Percentiles rank a stretch among this genome's conserved stretches.
These are phyloP conservation scores for Hypoxylon sp. DNA, from an alignment of 2,329 filamentous ascomycete species.

Conservation along the genomic window DNA sequence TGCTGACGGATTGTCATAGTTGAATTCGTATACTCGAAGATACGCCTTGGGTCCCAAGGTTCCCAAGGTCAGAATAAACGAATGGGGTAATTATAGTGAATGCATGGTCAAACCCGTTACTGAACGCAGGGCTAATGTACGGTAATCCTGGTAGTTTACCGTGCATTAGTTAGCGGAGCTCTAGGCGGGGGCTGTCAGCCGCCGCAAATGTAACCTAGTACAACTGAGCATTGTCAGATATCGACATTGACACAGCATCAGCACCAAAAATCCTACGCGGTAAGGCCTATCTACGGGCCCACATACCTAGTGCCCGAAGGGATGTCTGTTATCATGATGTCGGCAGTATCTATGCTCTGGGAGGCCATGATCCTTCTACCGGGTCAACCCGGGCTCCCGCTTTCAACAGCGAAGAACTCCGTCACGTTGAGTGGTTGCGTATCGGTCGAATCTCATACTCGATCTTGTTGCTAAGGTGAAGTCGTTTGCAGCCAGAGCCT, in stretches of 20 bases:
- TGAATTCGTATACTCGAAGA: not conserved
- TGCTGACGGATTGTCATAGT: not conserved
- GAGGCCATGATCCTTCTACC: not conserved
- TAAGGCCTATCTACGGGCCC: not conserved
- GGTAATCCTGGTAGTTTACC: not conserved
- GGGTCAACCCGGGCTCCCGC: not conserved
- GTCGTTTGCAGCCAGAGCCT: not conserved
- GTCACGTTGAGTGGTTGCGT: not conserved
- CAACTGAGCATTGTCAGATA: not conserved
- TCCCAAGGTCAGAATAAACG: not conserved
- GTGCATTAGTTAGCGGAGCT: conserved; percentile 1
- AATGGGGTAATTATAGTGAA: conserved; percentile 1
- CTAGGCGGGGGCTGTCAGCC: not conserved
- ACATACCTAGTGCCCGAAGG: not conserved
- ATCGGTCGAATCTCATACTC: not conserved
- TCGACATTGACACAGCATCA: conserved; percentile 1
- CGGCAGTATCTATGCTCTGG: not conserved
- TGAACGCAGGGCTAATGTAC: not conserved
- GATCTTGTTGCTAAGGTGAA: not conserved
- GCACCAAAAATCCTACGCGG: not conserved
- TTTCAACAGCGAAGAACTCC: not conserved
- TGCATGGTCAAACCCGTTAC: not conserved
- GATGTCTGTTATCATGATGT: not conserved
- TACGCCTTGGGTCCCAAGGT: not conserved
- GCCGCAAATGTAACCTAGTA: not conserved